These are phyloP conservation scores for Pleodorina starrii DNA, from an alignment of 139 green algal genomes.

Conservation along the genomic window DNA sequence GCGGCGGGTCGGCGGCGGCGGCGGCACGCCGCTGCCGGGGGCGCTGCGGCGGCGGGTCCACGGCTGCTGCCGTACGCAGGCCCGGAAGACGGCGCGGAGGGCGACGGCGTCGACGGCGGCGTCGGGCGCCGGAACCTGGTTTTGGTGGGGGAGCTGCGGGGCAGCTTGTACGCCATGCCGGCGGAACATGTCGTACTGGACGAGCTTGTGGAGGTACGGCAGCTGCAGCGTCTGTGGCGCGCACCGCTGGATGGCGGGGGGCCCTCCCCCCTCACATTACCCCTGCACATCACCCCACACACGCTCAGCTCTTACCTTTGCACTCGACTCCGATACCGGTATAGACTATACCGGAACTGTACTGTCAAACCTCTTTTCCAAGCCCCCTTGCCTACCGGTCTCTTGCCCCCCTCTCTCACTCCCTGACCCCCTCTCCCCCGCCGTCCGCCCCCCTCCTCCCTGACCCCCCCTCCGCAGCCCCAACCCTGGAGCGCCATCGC, in stretches of 20 bases:
- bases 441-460: no score
- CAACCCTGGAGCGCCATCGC: constrained; percentile 11
- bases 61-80: background rate
- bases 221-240: background rate
- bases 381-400: no score
- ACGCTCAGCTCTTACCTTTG: no score
- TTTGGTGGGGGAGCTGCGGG: constrained; percentile 65
- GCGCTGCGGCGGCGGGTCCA: background rate
- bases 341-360: no score
- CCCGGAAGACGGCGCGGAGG: no score
- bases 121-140: constrained; percentile 22
- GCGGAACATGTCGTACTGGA: constrained; percentile 66
- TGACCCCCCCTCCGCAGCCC: no score
- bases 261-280: no score
- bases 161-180: constrained; percentile 76
- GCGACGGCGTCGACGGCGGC: background rate
- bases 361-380: no score
- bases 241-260: background rate
- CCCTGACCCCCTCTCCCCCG: no score
- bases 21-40: background rate
- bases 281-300: no score
- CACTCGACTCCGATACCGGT: no score
- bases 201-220: constrained; percentile 13
- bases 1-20: background rate
- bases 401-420: no score